phyloP scores from a whole-genome alignment of 345 rosid species.

The Garcia nutans region DNA sequence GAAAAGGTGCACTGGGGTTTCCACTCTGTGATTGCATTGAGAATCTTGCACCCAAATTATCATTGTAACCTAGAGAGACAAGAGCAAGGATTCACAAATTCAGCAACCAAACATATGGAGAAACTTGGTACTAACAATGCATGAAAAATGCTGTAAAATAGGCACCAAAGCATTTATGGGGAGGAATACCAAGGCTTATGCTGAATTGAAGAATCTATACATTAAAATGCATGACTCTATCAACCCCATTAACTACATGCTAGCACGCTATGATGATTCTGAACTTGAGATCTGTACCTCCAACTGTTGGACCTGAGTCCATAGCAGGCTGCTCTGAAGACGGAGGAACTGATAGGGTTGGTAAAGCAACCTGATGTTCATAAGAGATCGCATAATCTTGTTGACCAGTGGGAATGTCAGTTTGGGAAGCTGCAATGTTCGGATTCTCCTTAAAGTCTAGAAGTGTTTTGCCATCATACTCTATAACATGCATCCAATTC shows the following conservation, averaged over 20 bases:
- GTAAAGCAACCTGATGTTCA: constrained; percentile 40
- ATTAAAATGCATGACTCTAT: neutral
- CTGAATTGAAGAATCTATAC: neutral
- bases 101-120: constrained; percentile 7
- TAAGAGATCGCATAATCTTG: constrained; percentile 30
- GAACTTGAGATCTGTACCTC: constrained; percentile 41
- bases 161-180: neutral
- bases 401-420: constrained; percentile 13
- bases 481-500: constrained; percentile 31
- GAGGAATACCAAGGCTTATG: neutral
- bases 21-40: constrained; percentile 47
- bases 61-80: constrained; percentile 45
- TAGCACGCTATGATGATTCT: neutral
- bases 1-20: constrained; percentile 42
- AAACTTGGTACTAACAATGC: neutral
- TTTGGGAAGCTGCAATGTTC: constrained; percentile 10
- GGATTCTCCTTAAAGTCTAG: constrained; percentile 23
- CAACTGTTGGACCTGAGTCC: constrained; percentile 49
- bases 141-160: neutral
- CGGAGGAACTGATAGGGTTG: constrained; percentile 43
- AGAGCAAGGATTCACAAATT: neutral
- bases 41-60: constrained; percentile 42
- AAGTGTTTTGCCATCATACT: constrained; percentile 31
- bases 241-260: neutral
- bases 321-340: constrained; percentile 53